phyloP scores from a whole-genome alignment of 345 rosid genomes.

The Salix arbutifolia region DNA sequence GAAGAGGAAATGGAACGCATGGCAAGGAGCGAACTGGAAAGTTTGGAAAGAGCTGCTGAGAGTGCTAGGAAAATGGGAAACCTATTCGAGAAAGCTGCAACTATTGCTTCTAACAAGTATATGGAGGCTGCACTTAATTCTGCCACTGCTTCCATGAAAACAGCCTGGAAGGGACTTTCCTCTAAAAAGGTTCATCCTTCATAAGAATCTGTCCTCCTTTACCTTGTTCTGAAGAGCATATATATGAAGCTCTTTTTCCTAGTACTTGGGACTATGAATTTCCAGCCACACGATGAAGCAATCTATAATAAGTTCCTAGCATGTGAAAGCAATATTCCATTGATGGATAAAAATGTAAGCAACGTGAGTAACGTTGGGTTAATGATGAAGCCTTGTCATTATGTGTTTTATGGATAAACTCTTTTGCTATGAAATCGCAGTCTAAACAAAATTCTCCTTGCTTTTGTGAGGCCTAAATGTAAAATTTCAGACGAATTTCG shows the following conservation, averaged over 20 bases:
- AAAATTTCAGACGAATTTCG: background rate
- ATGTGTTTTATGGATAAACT: background rate
- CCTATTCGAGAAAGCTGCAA: slow-evolving; percentile 56
- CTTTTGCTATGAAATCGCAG: background rate
- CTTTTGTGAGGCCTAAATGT: background rate
- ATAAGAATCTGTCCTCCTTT: slow-evolving; percentile 4
- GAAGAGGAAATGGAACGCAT: slow-evolving; percentile 69
- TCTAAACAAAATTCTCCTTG: background rate
- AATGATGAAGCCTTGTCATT: background rate
- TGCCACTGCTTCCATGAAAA: slow-evolving; percentile 77
- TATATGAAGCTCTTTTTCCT: background rate
- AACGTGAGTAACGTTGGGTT: background rate
- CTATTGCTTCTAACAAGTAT: slow-evolving; percentile 57
- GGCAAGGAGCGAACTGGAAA: slow-evolving; percentile 34
- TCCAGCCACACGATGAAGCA: background rate
- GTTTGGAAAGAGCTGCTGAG: slow-evolving; percentile 53
- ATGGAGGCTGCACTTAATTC: slow-evolving; percentile 72
- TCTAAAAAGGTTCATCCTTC: slow-evolving; percentile 75
- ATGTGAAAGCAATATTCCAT: background rate
- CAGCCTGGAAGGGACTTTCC: slow-evolving; percentile 64
- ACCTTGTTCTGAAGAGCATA: background rate
- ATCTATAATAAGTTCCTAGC: background rate
- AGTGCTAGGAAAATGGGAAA: slow-evolving; percentile 59
- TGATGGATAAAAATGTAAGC: background rate
- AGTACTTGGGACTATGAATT: background rate